Evolutionary conservation across 495 filamentous ascomycete genomes (phyloP), one percentile per base, ranked within the genome.

Genomic region (Letharia columbiana): DNA sequence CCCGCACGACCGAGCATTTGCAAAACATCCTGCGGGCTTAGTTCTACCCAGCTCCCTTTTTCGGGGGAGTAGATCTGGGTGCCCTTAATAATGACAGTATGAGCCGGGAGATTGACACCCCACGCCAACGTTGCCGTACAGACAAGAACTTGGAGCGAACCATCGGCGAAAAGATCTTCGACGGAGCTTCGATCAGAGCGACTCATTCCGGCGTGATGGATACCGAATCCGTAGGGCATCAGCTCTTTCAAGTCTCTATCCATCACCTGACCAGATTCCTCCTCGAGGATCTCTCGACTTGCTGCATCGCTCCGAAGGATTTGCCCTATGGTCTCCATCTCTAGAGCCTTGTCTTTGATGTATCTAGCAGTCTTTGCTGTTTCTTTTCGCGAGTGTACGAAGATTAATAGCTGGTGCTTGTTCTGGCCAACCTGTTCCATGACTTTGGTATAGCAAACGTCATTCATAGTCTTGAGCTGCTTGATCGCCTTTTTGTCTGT

Each of bases 401-500:
- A 99, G 60, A 99, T 93, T 54, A 99, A 85, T 91, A 99, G 96
- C 76, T 99, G 94, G 71, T 96, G 92, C 64, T 87, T 84, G 66
- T 93, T 87, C 61, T 86, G 84, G 1, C 92, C 93, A 35, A 97
- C 94, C 72, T 98, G 94, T 75, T 99, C 94, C 67, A 99, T 83
- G 28, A 98, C 92, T 74, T 99, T 99, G 57, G 87, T 95, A 74
- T 99, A 98, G 61, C 91, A 96, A 47, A 99, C 91, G 71, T 99
- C 94, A 68, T 99, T 99, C 94, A 99, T 99, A 0, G 89, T 95
- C 82, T 97, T 96, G 60, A 99, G 80, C 77, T 99, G 94, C 77
- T 97, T 99, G 79, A 98, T 99, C 23, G 94, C 90, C 71, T 99
- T 99, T 77, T 92, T 95, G 67, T 99, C 94, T 0, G 91, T 96